Evolutionary conservation across 106 monocot species (phyloP).

Genomic region (Dendrobium huoshanense): DNA sequence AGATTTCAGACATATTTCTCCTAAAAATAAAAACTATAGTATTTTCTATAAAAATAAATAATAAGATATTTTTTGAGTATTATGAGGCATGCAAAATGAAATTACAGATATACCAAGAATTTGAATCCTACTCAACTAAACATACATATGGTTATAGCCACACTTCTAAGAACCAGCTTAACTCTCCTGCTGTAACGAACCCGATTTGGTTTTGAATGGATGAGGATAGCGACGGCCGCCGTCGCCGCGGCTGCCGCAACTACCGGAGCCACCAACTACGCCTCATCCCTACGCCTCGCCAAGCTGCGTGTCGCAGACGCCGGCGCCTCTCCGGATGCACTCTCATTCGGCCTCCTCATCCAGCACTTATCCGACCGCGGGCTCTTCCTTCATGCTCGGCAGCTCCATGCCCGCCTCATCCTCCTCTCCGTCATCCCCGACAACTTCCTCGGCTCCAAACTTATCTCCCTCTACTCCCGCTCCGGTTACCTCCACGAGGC

Average conservation of each 20-base stretch:
- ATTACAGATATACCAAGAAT: too few species aligned
- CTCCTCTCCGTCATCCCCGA: conserved; percentile 20
- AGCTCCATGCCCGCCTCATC: conserved; percentile 38
- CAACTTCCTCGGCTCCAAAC: conserved; percentile 46
- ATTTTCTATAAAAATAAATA: too few species aligned
- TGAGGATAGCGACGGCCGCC: too few species aligned
- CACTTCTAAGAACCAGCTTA: too few species aligned
- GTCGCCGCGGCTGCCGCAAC: too few species aligned
- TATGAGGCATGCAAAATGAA: too few species aligned
- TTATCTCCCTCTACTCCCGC: conserved; percentile 42
- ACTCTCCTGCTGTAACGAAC: not conserved
- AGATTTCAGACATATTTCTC: too few species aligned
- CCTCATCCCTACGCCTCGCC: conserved; percentile 4
- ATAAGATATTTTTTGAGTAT: too few species aligned
- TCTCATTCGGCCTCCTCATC: conserved; percentile 28
- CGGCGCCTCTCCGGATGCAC: conserved; percentile 5
- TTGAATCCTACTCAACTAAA: too few species aligned
- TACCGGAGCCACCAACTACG: not conserved
- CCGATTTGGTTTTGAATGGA: not conserved
- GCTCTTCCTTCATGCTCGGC: conserved; percentile 15
- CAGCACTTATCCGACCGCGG: conserved; percentile 26
- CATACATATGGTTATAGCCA: too few species aligned
- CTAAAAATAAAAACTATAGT: too few species aligned
- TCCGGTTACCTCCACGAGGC: conserved; percentile 19
- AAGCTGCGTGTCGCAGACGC: not conserved